phyloP scores from a whole-genome alignment of 345 rosid species.

The Laguncularia racemosa region DNA sequence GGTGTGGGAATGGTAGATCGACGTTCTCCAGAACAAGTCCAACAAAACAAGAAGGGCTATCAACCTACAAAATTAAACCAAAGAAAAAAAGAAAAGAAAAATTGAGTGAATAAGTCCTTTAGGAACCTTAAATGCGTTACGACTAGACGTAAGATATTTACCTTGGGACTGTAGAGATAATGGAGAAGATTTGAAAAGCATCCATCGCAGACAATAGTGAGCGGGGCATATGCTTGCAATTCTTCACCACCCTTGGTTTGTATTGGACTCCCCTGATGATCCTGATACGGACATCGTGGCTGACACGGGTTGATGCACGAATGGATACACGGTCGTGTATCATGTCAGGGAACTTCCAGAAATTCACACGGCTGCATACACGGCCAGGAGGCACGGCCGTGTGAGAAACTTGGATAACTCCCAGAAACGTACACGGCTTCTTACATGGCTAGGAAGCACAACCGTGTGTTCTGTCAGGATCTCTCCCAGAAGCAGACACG shows the following conservation, averaged over 20 bases:
- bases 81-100: not conserved
- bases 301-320: too few relatives aligned
- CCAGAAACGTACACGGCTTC: too few relatives aligned
- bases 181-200: constrained; percentile 35
- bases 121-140: too few relatives aligned
- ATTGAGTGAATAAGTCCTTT: not conserved
- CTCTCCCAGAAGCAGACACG: too few relatives aligned
- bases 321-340: too few relatives aligned
- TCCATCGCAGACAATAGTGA: constrained; percentile 34
- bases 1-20: constrained; percentile 44
- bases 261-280: constrained; percentile 29
- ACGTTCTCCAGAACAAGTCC: constrained; percentile 62
- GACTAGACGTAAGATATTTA: not conserved
- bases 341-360: too few relatives aligned
- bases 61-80: constrained; percentile 33
- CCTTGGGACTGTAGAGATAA: constrained; percentile 29
- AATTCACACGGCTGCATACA: too few relatives aligned
- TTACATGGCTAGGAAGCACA: too few relatives aligned
- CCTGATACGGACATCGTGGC: too few relatives aligned
- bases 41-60: constrained; percentile 47
- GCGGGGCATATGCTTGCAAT: constrained; percentile 23
- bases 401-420: too few relatives aligned
- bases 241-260: constrained; percentile 26
- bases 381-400: too few relatives aligned
- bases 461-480: too few relatives aligned